Conservation (phyloP, 2,329 filamentous ascomycete genomes). For the Tolypocladium inflatum region DNA sequence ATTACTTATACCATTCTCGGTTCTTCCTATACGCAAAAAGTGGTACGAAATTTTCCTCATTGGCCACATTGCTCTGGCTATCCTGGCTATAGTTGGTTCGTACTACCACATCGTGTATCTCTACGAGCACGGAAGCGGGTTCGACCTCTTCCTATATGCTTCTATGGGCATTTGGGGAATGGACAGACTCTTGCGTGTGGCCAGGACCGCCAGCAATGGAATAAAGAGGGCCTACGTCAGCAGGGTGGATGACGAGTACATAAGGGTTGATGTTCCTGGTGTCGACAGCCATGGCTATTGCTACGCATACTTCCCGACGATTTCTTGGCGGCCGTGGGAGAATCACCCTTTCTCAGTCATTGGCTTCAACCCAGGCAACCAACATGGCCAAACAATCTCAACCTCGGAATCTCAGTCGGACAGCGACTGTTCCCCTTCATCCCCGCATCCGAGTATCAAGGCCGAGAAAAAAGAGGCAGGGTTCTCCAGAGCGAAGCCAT, state of each 20-base stretch:
- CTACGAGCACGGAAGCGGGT: constrained; percentile 29
- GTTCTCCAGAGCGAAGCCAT: background rate
- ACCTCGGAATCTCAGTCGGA: constrained; percentile 7
- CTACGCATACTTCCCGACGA: constrained; percentile 19
- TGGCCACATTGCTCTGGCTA: constrained; percentile 29
- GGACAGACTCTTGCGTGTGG: constrained; percentile 15
- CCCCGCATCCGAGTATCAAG: background rate
- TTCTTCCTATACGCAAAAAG: constrained; percentile 24
- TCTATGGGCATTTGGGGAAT: constrained; percentile 18
- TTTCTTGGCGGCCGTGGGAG: constrained; percentile 22
- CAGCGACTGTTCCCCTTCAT: background rate
- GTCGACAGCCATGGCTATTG: constrained; percentile 17
- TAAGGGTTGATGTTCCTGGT: constrained; percentile 17
- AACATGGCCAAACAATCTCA: background rate
- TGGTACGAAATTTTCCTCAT: constrained; percentile 35
- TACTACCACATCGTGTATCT: constrained; percentile 30
- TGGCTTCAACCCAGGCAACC: constrained; percentile 5
- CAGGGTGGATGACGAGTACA: constrained; percentile 17
- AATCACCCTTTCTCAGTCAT: constrained; percentile 22
- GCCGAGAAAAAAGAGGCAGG: background rate
- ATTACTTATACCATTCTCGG: constrained; percentile 20
- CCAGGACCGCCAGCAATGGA: constrained; percentile 4
- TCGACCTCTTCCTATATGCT: constrained; percentile 24
- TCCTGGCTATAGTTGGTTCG: constrained; percentile 29
- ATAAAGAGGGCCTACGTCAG: constrained; percentile 17